Percentiles rank a stretch among this genome's conserved stretches.
Conservation (phyloP, 2,329 filamentous ascomycete genomes). For the Lecanosticta acicola region DNA sequence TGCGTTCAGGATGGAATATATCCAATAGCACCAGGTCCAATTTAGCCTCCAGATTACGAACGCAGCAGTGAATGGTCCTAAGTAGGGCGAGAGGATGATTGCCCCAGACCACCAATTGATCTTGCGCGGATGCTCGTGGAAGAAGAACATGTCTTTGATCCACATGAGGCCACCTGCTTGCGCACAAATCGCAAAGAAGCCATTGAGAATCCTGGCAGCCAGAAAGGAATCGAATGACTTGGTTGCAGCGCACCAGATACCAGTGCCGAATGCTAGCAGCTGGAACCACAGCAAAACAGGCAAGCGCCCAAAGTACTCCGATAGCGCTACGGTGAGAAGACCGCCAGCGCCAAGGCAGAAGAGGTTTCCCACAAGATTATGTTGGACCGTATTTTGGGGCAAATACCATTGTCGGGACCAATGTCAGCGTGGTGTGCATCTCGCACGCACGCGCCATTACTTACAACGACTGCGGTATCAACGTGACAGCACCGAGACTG, state of each 20-base stretch:
- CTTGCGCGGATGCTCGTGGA: constrained; percentile 46
- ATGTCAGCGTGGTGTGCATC: neutral
- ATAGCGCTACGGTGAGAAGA: constrained; percentile 36
- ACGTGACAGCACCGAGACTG: constrained; percentile 29
- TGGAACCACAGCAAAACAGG: constrained; percentile 37
- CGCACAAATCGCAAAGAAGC: constrained; percentile 39
- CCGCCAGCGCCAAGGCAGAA: constrained; percentile 42
- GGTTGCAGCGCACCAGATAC: constrained; percentile 37
- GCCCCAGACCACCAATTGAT: constrained; percentile 35
- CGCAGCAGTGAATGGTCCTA: constrained; percentile 39
- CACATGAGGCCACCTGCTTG: constrained; percentile 42
- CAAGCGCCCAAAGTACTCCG: constrained; percentile 41
- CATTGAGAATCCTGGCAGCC: constrained; percentile 34
- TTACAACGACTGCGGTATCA: neutral
- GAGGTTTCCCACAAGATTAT: constrained; percentile 14
- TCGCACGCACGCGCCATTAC: constrained; percentile 20
- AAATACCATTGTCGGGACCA: constrained; percentile 33
- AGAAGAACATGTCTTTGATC: constrained; percentile 55
- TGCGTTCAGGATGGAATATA: constrained; percentile 33
- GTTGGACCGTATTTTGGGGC: constrained; percentile 36
- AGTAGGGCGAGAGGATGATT: constrained; percentile 34
- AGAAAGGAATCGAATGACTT: constrained; percentile 36
- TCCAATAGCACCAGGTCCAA: constrained; percentile 48
- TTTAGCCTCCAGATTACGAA: constrained; percentile 44
- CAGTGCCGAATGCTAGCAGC: constrained; percentile 30